Evolutionary conservation across 371 early-diverging fungal species (phyloP).

Genomic region (Apophysomyces sp.): DNA sequence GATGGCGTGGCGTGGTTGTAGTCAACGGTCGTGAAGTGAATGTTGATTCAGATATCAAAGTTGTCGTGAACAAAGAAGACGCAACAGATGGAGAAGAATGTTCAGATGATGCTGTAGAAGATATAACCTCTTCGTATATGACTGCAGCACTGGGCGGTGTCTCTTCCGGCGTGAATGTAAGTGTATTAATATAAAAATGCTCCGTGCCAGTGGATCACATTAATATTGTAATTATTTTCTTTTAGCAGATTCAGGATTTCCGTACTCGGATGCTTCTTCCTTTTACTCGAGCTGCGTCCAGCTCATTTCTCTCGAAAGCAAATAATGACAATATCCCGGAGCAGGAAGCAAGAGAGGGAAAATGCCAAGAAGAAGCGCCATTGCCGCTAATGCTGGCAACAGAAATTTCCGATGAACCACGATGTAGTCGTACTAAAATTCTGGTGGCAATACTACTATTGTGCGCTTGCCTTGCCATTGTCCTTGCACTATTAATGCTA

Average conservation of each 20-base stretch:
- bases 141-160: slow-evolving; percentile 31
- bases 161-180: slow-evolving; percentile 39
- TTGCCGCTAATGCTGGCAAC: background rate
- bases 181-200: background rate
- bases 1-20: slow-evolving; percentile 19
- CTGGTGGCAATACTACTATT: slow-evolving; percentile 11
- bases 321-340: background rate
- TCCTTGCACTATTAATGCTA: slow-evolving; percentile 18
- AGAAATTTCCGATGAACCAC: background rate
- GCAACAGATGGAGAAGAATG: background rate
- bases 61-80: background rate
- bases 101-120: background rate
- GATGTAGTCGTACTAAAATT: slow-evolving; percentile 7
- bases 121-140: slow-evolving; percentile 9
- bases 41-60: background rate
- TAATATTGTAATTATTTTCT: background rate
- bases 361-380: background rate
- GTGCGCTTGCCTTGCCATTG: slow-evolving; percentile 8
- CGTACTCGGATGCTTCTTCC: slow-evolving; percentile 5
- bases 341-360: background rate
- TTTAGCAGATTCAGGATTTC: slow-evolving; percentile 7
- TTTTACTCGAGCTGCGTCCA: slow-evolving; percentile 8
- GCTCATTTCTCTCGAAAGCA: slow-evolving; percentile 5
- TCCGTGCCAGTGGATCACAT: too few species aligned
- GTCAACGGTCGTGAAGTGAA: slow-evolving; percentile 17